These are phyloP conservation scores for Canavalia gladiata DNA, from an alignment of 306 rosid genomes.

Conservation along the genomic window DNA sequence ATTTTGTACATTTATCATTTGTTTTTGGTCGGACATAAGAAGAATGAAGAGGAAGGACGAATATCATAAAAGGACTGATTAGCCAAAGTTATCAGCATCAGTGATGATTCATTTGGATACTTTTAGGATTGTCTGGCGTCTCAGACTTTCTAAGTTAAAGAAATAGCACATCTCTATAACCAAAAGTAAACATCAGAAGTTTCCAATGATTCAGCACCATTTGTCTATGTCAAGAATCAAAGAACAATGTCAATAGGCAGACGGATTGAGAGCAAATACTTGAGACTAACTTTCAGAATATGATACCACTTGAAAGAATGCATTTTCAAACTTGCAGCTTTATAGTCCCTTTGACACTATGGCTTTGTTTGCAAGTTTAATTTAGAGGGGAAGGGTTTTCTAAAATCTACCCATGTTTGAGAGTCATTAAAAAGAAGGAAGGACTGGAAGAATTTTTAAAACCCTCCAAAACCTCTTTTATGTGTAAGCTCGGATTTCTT, in stretches of 20 bases:
- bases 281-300: conserved; percentile 15
- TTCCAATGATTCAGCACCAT: conserved; percentile 16
- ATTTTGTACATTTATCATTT: background rate
- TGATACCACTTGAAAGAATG: conserved; percentile 20
- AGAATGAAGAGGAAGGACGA: background rate
- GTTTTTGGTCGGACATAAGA: background rate
- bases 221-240: conserved; percentile 18
- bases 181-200: background rate
- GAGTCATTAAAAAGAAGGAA: no score
- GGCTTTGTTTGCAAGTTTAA: no score
- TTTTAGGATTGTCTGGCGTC: background rate
- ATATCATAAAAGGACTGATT: background rate
- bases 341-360: background rate
- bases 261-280: conserved; percentile 5
- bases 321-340: conserved; percentile 16
- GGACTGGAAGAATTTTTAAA: no score
- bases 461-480: no score
- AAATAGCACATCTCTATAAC: conserved; percentile 15
- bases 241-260: conserved; percentile 14
- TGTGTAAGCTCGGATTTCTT: no score
- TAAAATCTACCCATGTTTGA: no score
- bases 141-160: conserved; percentile 20
- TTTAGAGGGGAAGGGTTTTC: no score
- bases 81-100: background rate
- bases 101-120: background rate